Base-by-base conservation (phyloP, 495 filamentous ascomycete genomes). In the Umbilicaria muhlenbergii region DNA sequence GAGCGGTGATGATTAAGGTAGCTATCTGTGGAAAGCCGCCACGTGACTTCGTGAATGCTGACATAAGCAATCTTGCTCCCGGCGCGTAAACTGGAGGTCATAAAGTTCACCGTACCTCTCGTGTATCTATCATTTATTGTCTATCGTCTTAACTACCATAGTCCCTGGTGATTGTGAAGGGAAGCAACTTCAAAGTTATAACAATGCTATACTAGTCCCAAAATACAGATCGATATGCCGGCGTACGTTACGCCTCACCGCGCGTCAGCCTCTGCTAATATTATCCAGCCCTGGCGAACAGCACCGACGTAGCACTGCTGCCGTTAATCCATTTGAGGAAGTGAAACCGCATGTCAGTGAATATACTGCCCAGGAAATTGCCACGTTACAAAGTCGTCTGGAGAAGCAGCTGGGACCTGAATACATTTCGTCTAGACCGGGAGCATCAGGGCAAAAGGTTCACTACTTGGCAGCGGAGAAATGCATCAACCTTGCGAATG, bases 321-420 rank as follows among this genome's bases (percentile, higher is more conserved):
- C 67, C 38, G 59, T 61, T 47, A 94, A 93, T 52, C 86, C 87
- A 15, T 94, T 87, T 55, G 78, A 81, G 53, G 82, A 87, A 42
- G 57, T 63, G 3, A 69, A 69, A 55, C 75, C 69, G 19, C 74
- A 73, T 10, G 72, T 91, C 8, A 78, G 61, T 48, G 77, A 82
- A 51, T 96, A 83, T 60, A 94, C 88, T 2, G 84, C 87, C n/a
- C 64, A 70, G 48, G 79, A 98, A 63, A 88, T 93, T 36, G 87
- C 89, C 10, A 88, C 85, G 0, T 67, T 99, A 8, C 85, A 94
- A 59, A 71, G 73, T 49, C 76, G 81, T 11, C 75, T 99, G 21
- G 81, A 94, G 49, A 91, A 85, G 52, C 86, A 95, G 53, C 73
- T 99, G n/a, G 91, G 91, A 1, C 92, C 91, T 1, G 92, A 99